Evolutionary conservation across 257 asterid genomes (phyloP), one percentile per base, ranked within the genome.

Genomic region (Jasminum sambac): DNA sequence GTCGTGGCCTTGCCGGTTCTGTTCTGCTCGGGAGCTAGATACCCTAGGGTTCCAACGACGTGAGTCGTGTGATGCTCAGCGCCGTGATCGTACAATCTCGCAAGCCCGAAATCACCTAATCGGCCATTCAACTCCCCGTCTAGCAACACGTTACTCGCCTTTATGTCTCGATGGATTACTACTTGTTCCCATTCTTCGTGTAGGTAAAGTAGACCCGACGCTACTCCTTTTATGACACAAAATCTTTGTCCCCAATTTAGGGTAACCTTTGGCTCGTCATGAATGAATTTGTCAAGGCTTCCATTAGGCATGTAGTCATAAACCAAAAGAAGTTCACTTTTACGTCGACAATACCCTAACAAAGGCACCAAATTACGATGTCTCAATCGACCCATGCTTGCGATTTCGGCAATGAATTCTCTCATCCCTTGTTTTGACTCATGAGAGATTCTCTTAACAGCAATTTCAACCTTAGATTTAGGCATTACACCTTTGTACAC

Each of bases 301-400:
- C 96, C 95, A 19, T 86, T 85, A 2, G 88, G 84, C 96, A 89
- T 89, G 81, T 74, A 87, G 0, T 89, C 96, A 23, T 89, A 89
- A 17, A 87, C 92, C 76, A 89, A 55, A 16, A 85, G 85, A 4
- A 89, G 68, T 70, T 89, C 92, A 1, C 81, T 76, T 77, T 68
- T 78, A 0, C 92, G 77, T 13, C 95, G 79, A 70, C 96, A 87
- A 21, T 83, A 89, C 5, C 96, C 96, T 43, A 85, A 48, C 2
- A 89, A 75, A 0, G 87, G 78, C 39, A 89, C 96, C 23, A 89
- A 48, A 42, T 87, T 85, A 52, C 91, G 70, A 78, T 89, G 96
- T n/a, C 92, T 80, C 19, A 89, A 38, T 64, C 90, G 81, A 2
- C 95, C 96, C 4, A 89, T 84, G 74, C 86, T 87, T 0, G 70